phyloP scores from a whole-genome alignment of 2,329 filamentous ascomycete species.

The Aphanocladium album region DNA sequence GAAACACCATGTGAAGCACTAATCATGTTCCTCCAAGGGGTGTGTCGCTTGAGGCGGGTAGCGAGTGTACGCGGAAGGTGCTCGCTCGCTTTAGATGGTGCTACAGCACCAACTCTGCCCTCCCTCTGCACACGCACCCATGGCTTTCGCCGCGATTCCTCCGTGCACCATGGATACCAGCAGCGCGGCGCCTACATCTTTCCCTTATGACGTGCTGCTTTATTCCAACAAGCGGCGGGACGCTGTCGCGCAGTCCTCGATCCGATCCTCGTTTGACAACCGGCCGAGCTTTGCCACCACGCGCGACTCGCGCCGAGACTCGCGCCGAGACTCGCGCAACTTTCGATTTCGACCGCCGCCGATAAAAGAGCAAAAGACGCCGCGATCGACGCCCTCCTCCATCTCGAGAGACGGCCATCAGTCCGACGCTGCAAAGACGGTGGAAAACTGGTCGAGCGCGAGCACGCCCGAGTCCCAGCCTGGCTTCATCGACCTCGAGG shows the following conservation, averaged over 20 bases:
- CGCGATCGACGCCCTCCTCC: not conserved
- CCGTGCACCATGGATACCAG: not conserved
- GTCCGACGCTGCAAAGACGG: not conserved
- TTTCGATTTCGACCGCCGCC: not conserved
- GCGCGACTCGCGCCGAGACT: not conserved
- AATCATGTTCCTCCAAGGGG: no score
- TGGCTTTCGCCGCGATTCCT: not conserved
- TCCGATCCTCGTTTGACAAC: not conserved
- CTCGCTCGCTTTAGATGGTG: not conserved
- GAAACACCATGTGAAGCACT: no score
- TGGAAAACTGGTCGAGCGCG: not conserved
- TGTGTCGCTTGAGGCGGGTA: not conserved
- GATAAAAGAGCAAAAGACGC: not conserved
- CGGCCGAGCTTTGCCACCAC: not conserved
- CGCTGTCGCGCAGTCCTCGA: not conserved
- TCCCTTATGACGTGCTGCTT: not conserved
- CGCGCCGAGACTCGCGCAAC: not conserved
- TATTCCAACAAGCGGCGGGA: not conserved
- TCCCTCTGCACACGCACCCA: not conserved
- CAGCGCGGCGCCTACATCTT: not conserved
- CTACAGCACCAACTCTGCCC: no score
- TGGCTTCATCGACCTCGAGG: slow-evolving; percentile 5
- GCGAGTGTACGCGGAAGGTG: not conserved
- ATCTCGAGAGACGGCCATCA: not conserved
- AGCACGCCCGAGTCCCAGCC: not conserved